phyloP scores from a whole-genome alignment of 345 rosid genomes.

The Salix viminalis region DNA sequence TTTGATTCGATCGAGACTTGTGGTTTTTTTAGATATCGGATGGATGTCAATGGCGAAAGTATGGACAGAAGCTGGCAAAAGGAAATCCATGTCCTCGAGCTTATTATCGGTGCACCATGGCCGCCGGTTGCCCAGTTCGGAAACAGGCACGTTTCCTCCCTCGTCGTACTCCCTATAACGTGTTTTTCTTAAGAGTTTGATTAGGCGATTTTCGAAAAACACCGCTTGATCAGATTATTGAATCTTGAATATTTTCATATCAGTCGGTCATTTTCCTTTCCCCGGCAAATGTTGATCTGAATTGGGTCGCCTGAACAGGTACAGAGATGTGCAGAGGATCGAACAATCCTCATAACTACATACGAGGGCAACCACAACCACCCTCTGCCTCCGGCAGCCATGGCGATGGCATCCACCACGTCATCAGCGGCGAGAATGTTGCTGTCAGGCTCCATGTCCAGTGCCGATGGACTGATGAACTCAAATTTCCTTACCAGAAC shows the following conservation, averaged over 20 bases:
- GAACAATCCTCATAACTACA: conserved; percentile 71
- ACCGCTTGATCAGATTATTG: background rate
- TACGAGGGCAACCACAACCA: conserved; percentile 97
- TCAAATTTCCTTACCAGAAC: conserved; percentile 67
- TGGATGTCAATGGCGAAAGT: conserved; percentile 80
- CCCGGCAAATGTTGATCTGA: background rate
- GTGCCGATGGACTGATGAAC: conserved; percentile 68
- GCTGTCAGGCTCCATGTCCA: conserved; percentile 79
- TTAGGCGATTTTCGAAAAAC: background rate
- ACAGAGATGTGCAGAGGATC: conserved; percentile 92
- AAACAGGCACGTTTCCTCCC: conserved; percentile 43
- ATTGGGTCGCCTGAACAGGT: conserved; percentile 36
- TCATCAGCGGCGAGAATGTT: conserved; percentile 82
- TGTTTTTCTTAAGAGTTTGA: background rate
- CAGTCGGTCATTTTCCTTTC: background rate
- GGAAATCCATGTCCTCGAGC: conserved; percentile 85
- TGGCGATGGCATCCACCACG: conserved; percentile 89
- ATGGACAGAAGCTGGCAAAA: conserved; percentile 77
- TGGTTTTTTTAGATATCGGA: conserved; percentile 43
- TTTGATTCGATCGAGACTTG: background rate
- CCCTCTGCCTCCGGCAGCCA: conserved; percentile 87
- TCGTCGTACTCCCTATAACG: background rate
- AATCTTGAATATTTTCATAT: background rate
- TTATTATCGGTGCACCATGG: conserved; percentile 77
- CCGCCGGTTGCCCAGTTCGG: conserved; percentile 72